Base-by-base conservation (phyloP, 2,329 filamentous ascomycete genomes). In the Rhynchosporium agropyri region DNA sequence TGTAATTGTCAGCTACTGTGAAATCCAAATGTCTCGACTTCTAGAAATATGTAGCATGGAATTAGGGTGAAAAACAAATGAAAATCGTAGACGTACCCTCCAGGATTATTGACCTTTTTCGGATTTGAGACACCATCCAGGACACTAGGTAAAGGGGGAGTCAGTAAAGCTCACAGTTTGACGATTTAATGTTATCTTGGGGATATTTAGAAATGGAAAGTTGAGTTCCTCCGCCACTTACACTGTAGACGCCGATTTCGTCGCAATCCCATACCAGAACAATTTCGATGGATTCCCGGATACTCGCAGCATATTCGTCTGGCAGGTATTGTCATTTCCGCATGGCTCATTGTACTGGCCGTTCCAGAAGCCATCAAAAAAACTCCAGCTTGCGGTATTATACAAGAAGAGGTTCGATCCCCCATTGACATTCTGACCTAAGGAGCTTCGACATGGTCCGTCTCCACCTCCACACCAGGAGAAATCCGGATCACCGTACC, bases 121-220 rank as follows among this genome's bases (percentile, higher is more conserved):
- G 48, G 48, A 31, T 50, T 50, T 13, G 48, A 12, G 5, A 33
- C 48, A 5, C 48, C 48, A 50, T 50, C 48, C 48, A 50, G 10
- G 4, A 50, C n/a, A 20, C 20, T 20, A 20, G 20, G 20, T 20
- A 20, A 20, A 20, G 20, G 20, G 20, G 20, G 20, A 20, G 20
- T 20, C 20, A 20, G 20, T 20, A 20, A 20, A 20, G 20, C 20
- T 20, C 20, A 20, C 20, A 20, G 20, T 20, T 20, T 20, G 20
- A 20, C 20, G 20, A 20, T 20, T 20, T 20, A 20, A 20, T 20
- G 20, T 20, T 20, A 20, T 20, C 20, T 20, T 20, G 20, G 20
- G 78, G 77, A 65, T 80, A 77, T 8, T 79, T 68, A 63, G 79
- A 80, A 33, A 80, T 73, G 2, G 79, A 3, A 80, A 78, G 48